Percentiles rank a stretch among this genome's conserved stretches.
Conservation (phyloP, 495 filamentous ascomycete species). For the Aspergillus carlsbadensis region DNA sequence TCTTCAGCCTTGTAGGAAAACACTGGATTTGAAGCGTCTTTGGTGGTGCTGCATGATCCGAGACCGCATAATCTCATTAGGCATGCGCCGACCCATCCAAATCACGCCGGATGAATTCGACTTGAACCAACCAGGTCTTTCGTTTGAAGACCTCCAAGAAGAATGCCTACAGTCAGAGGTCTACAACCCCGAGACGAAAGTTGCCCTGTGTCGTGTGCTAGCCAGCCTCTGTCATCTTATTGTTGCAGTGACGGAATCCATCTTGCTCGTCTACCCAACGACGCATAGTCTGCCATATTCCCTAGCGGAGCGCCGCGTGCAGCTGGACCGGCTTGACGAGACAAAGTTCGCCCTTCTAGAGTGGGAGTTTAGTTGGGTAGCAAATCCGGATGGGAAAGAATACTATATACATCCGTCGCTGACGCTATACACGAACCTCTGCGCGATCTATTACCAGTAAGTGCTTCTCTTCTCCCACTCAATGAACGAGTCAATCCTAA, state of each 20-base stretch:
- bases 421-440: slow-evolving; percentile 15
- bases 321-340: slow-evolving; percentile 12
- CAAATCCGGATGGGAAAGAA: slow-evolving; percentile 14
- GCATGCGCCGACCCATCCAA: slow-evolving; percentile 18
- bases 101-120: slow-evolving; percentile 17
- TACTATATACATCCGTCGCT: slow-evolving; percentile 18
- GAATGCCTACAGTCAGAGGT: slow-evolving; percentile 15
- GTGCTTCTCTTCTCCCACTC: not conserved
- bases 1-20: not conserved
- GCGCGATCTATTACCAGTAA: slow-evolving; percentile 20
- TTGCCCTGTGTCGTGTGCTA: slow-evolving; percentile 10
- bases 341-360: slow-evolving; percentile 12
- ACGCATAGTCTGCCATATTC: not conserved
- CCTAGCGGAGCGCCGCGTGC: not conserved
- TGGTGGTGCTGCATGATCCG: slow-evolving; percentile 21
- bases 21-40: slow-evolving; percentile 14
- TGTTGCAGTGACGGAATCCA: slow-evolving; percentile 9
- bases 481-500: not conserved
- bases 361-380: slow-evolving; percentile 18
- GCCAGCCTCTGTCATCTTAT: slow-evolving; percentile 18
- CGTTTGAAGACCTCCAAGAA: slow-evolving; percentile 12
- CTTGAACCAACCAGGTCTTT: slow-evolving; percentile 12
- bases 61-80: slow-evolving; percentile 17
- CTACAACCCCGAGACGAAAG: slow-evolving; percentile 11
- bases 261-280: slow-evolving; percentile 15